A percentile compares a stretch with the other conserved stretches of the same genome.
Conservation (phyloP, 2,329 filamentous ascomycete genomes). For the Pyrenophora graminea region DNA sequence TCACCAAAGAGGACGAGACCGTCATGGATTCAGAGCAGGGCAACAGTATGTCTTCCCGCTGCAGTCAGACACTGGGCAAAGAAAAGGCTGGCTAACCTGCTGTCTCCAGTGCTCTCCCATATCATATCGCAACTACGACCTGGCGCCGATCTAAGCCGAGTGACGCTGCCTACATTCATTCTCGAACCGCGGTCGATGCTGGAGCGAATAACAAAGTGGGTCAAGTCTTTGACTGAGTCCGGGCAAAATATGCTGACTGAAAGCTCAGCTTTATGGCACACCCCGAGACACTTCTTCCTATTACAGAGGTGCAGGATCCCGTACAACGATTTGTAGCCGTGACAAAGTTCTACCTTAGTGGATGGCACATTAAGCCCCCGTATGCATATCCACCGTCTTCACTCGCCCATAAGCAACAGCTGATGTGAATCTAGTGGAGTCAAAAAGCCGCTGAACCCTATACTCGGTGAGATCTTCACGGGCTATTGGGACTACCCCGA, state of each 20-base stretch:
- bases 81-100: slow-evolving; percentile 20
- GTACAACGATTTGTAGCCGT: slow-evolving; percentile 89
- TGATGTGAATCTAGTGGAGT: slow-evolving; percentile 69
- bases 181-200: slow-evolving; percentile 97
- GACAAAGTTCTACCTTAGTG: slow-evolving; percentile 96
- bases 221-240: slow-evolving; percentile 15
- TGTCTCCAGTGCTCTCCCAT: slow-evolving; percentile 77
- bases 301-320: slow-evolving; percentile 86
- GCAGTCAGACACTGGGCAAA: neutral
- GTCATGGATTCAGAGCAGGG: slow-evolving; percentile 91
- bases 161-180: slow-evolving; percentile 96
- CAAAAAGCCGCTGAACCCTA: slow-evolving; percentile 96
- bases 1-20: slow-evolving; percentile 67
- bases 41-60: slow-evolving; percentile 68
- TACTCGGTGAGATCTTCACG: slow-evolving; percentile 91
- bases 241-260: slow-evolving; percentile 20
- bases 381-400: slow-evolving; percentile 54
- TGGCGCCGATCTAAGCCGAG: slow-evolving; percentile 90
- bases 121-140: slow-evolving; percentile 97
- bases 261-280: slow-evolving; percentile 92
- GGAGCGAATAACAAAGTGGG: slow-evolving; percentile 96
- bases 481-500: slow-evolving; percentile 94
- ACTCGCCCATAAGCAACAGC: slow-evolving; percentile 21
- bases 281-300: slow-evolving; percentile 89
- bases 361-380: slow-evolving; percentile 98